These are phyloP conservation scores for Glomus cerebriforme DNA, from an alignment of 192 early-diverging fungal genomes.

Conservation along the genomic window DNA sequence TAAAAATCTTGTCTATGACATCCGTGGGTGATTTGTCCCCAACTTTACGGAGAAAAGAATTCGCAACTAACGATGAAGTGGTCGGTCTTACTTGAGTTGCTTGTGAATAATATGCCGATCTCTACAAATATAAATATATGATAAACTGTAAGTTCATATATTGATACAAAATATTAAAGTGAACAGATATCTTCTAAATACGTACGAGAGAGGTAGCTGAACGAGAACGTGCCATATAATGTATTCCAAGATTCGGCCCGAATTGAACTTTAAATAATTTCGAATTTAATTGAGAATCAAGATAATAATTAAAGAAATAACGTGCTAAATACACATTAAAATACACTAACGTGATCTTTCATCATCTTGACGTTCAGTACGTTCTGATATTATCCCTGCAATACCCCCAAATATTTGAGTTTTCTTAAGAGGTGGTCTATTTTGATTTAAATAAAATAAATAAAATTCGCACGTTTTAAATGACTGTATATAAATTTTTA, in stretches of 20 bases:
- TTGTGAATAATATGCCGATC: constrained; percentile 24
- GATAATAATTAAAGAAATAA: neutral
- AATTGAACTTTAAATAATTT: constrained; percentile 14
- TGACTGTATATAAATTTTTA: neutral
- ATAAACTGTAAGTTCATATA: neutral
- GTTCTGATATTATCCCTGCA: constrained; percentile 31
- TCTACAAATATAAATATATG: neutral
- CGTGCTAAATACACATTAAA: neutral
- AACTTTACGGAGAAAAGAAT: constrained; percentile 2
- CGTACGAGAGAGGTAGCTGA: constrained; percentile 21
- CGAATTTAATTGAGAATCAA: neutral
- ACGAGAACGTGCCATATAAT: constrained; percentile 1
- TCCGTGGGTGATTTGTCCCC: constrained; percentile 9
- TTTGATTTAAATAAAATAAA: neutral
- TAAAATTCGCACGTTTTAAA: neutral
- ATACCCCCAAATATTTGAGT: constrained; percentile 39
- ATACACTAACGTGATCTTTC: constrained; percentile 23
- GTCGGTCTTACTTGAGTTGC: neutral
- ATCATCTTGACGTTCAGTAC: constrained; percentile 22
- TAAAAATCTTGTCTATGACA: constrained; percentile 29
- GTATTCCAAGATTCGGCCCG: constrained; percentile 4
- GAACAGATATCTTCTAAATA: neutral
- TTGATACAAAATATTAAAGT: neutral
- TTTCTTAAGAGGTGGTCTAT: constrained; percentile 42
- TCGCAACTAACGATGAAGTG: neutral